Percentiles rank a stretch among this genome's conserved stretches.
Conservation (phyloP, 345 rosid species). For the Noccaea bulbosa region DNA sequence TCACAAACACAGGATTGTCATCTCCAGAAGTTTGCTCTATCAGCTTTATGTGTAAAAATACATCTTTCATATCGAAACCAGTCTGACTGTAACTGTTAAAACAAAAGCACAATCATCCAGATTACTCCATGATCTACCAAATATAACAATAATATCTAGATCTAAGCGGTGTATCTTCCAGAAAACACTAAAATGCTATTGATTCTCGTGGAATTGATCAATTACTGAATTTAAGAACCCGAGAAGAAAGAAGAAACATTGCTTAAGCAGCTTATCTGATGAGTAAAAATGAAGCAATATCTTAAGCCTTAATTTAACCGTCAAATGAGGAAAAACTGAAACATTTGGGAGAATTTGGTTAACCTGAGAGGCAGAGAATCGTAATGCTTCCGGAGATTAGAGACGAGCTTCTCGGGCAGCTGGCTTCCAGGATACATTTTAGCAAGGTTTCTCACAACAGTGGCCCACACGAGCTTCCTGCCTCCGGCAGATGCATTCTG, state of each 20-base stretch:
- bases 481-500: conserved; percentile 48
- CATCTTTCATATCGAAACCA: conserved; percentile 92
- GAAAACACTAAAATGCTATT: not conserved
- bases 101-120: conserved; percentile 1
- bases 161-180: not conserved
- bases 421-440: conserved; percentile 93
- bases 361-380: conserved; percentile 97
- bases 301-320: not conserved
- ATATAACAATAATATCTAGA: not conserved
- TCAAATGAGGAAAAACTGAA: not conserved
- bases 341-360: not conserved
- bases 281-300: conserved; percentile 32
- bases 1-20: conserved; percentile 68
- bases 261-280: conserved; percentile 13
- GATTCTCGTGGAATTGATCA: not conserved
- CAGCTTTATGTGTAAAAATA: conserved; percentile 81
- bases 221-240: conserved; percentile 4
- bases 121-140: conserved; percentile 20
- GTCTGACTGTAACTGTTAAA: conserved; percentile 80
- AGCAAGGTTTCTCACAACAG: conserved; percentile 82
- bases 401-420: conserved; percentile 94
- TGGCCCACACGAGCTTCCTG: conserved; percentile 82
- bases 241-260: conserved; percentile 27
- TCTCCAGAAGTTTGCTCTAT: conserved; percentile 83
- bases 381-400: conserved; percentile 87